Evolutionary conservation across 768 basidiomycete species (phyloP).

Genomic region (Naganishia friedmannii): DNA sequence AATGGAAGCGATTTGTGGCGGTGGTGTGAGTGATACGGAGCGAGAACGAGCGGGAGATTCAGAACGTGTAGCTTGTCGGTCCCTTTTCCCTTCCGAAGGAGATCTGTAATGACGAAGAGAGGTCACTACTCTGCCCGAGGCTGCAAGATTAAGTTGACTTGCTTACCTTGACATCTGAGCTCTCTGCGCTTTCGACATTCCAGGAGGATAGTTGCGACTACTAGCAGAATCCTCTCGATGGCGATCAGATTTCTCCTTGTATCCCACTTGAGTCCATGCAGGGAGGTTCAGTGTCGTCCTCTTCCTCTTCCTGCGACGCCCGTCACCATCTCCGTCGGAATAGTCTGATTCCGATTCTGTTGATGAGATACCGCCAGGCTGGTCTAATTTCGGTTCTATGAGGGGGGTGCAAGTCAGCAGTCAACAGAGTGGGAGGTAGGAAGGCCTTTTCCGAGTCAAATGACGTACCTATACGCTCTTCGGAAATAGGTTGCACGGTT

Average conservation of each 20-base stretch:
- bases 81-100: not conserved
- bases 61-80: slow-evolving; percentile 4
- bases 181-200: not conserved
- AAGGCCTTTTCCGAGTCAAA: not conserved
- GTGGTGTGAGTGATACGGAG: slow-evolving; percentile 10
- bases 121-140: not conserved
- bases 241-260: not conserved
- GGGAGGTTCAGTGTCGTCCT: not conserved
- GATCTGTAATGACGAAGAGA: not conserved
- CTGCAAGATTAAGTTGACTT: not conserved
- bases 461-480: slow-evolving; percentile 3
- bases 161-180: slow-evolving; percentile 1
- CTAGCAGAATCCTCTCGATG: not conserved
- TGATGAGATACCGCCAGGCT: not conserved
- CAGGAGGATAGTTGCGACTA: not conserved
- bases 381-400: not conserved
- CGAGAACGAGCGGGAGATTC: not conserved
- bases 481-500: not conserved
- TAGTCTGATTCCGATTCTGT: slow-evolving; percentile 9
- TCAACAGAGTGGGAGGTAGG: not conserved
- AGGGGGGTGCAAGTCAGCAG: not conserved
- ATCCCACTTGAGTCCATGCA: slow-evolving; percentile 1
- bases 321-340: slow-evolving; percentile 12
- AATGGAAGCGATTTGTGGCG: slow-evolving; percentile 6
- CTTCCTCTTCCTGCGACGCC: not conserved